Percentiles rank a stretch among this genome's conserved stretches.
Evolutionary conservation across 805 yeast genomes (phyloP).

Genomic region (Sugiyamaella boreocaroliniensis): DNA sequence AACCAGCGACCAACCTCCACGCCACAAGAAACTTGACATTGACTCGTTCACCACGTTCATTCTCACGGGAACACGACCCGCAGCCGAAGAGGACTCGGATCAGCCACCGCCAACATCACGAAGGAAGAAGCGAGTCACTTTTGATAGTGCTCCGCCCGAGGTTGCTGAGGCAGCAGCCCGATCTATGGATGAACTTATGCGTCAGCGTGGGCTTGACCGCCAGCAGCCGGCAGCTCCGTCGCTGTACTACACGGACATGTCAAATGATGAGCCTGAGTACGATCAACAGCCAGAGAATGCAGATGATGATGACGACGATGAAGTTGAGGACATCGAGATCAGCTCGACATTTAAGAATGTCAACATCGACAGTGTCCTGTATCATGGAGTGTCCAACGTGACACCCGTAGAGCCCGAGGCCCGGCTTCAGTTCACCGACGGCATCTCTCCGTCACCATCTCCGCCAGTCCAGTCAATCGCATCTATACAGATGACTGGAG

Average conservation of each 20-base stretch:
- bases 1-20: constrained; percentile 5
- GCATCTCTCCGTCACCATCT: constrained; percentile 18
- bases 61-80: constrained; percentile 71
- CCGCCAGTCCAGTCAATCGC: constrained; percentile 19
- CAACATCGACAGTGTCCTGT: constrained; percentile 69
- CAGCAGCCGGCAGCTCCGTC: not conserved
- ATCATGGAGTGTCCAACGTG: constrained; percentile 47
- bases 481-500: constrained; percentile 3
- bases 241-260: not conserved
- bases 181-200: constrained; percentile 32
- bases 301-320: constrained; percentile 46
- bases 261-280: not conserved
- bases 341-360: constrained; percentile 71
- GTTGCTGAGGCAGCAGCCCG: constrained; percentile 36
- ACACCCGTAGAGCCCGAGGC: constrained; percentile 36
- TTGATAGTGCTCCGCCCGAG: constrained; percentile 32
- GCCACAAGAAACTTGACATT: constrained; percentile 50
- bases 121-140: constrained; percentile 31
- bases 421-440: constrained; percentile 3
- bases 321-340: constrained; percentile 70
- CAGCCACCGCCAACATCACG: constrained; percentile 11
- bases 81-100: constrained; percentile 1
- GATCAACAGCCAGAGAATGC: not conserved
- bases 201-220: constrained; percentile 23
- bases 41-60: constrained; percentile 81